Evolutionary conservation across 2,329 filamentous ascomycete genomes (phyloP), one percentile per base, ranked within the genome.

Genomic region (Sclerotinia glacialis): DNA sequence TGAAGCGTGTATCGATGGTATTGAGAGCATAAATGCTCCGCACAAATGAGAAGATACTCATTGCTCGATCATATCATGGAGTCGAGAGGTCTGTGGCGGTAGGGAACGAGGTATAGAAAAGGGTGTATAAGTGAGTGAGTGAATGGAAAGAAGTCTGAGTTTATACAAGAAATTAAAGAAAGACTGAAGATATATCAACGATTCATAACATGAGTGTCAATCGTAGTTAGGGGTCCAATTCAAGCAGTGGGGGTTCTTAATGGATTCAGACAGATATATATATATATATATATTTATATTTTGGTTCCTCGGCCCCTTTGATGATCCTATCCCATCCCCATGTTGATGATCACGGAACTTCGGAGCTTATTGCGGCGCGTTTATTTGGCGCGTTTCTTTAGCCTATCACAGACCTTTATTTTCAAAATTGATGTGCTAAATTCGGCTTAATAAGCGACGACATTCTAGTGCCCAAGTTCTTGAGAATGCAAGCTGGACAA

Each of bases 1-100:
- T 89, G 77, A 96, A 88, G 69, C 89, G 85, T 65, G 86, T 89
- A 78, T 91, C 89, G 71, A 91, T 83, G 28, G 86, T 90, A 72
- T 89, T 84, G 68, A 87, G 82, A 70, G 85, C 83, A 79, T 90
- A 91, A 74, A 90, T 83, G 69, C 78, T 79, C 70, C 78, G 75
- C 58, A 83, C 72, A 71, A 79, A 81, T 69, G 80, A 79, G 70
- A 76, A 74, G 67, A 76, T 47, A 64, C 70, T 70, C 76, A 77
- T 77, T 58, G 52, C 53, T 34, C 26, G 6, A 65, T 50, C 42
- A 65, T 65, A n/a, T 37, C 52, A 34, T 44, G 37, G 21, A 46
- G 54, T 31, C 31, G 42, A 58, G 28, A 23, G 62, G 18, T 28
- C 5, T 62, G 46, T 8, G 3, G 59, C 18, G 40, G n/a, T 21